Percentiles rank a stretch among this genome's conserved stretches.
Conservation (phyloP, 139 green algal genomes). For the Tetraselmis striata region DNA sequence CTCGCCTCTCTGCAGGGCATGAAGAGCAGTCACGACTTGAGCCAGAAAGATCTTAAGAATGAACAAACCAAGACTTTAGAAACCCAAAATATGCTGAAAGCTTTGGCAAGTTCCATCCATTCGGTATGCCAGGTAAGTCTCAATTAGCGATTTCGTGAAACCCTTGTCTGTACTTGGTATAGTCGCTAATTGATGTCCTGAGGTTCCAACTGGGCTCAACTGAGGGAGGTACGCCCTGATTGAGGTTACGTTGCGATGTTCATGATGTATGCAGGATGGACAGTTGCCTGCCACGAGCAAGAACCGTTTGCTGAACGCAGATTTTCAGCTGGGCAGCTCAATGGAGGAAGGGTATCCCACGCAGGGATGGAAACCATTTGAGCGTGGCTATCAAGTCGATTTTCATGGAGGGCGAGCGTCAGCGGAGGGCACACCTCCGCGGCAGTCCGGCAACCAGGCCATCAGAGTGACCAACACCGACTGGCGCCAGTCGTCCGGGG, state of each 20-base stretch:
- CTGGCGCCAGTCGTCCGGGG: constrained; percentile 9
- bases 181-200: too few species aligned
- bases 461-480: constrained; percentile 16
- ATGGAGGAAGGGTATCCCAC: background rate
- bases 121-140: background rate
- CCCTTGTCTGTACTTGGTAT: background rate
- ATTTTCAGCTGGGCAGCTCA: constrained; percentile 5
- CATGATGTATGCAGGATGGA: too few species aligned
- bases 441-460: constrained; percentile 2
- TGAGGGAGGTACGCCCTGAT: too few species aligned
- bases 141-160: too few species aligned
- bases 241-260: too few species aligned
- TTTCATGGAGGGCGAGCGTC: background rate
- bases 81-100: constrained; percentile 19
- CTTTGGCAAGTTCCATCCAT: constrained; percentile 3
- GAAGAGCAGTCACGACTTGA: constrained; percentile 16
- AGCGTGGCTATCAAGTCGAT: constrained; percentile 3
- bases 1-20: too few species aligned
- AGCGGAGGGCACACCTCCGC: background rate
- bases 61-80: constrained; percentile 10
- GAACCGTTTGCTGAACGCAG: constrained; percentile 6
- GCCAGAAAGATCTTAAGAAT: constrained; percentile 4
- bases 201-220: too few species aligned
- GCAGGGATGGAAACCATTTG: constrained; percentile 10
- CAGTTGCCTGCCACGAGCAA: background rate